phyloP scores from a whole-genome alignment of 2,329 filamentous ascomycete genomes.

The Zelopaecilomyces penicillatus region DNA sequence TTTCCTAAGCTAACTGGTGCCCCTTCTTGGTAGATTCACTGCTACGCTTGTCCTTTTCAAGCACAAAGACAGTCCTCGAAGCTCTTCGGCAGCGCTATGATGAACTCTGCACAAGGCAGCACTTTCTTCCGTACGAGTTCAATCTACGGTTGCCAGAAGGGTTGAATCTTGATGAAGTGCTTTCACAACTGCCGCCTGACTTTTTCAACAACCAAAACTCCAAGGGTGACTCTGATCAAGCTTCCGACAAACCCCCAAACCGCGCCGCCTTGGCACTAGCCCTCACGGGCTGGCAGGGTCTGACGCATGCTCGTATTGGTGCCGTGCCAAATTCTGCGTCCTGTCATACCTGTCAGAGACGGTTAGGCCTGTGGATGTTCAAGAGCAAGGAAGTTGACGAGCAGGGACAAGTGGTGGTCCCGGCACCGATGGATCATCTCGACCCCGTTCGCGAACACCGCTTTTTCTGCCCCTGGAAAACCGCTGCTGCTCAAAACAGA shows the following conservation, averaged over 20 bases:
- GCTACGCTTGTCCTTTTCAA: constrained; percentile 54
- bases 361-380: constrained; percentile 91
- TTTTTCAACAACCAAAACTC: constrained; percentile 41
- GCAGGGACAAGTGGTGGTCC: constrained; percentile 43
- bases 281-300: constrained; percentile 68
- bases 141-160: constrained; percentile 49
- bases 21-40: constrained; percentile 38
- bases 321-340: constrained; percentile 64
- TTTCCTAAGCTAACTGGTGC: constrained; percentile 3
- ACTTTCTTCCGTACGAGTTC: constrained; percentile 53
- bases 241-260: constrained; percentile 33
- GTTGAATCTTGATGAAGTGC: constrained; percentile 41
- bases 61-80: constrained; percentile 49
- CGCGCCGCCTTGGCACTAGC: constrained; percentile 60
- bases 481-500: constrained; percentile 49
- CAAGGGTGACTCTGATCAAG: constrained; percentile 11
- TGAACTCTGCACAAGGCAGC: constrained; percentile 45
- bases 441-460: constrained; percentile 67
- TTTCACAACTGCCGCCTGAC: constrained; percentile 41
- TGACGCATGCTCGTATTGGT: constrained; percentile 44
- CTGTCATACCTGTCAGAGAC: constrained; percentile 79
- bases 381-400: constrained; percentile 60
- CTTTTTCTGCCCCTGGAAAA: constrained; percentile 78
- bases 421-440: constrained; percentile 56
- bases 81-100: constrained; percentile 56